Evolutionary conservation across 345 rosid genomes (phyloP), one percentile per base, ranked within the genome.

Genomic region (Conringia planisiliqua): DNA sequence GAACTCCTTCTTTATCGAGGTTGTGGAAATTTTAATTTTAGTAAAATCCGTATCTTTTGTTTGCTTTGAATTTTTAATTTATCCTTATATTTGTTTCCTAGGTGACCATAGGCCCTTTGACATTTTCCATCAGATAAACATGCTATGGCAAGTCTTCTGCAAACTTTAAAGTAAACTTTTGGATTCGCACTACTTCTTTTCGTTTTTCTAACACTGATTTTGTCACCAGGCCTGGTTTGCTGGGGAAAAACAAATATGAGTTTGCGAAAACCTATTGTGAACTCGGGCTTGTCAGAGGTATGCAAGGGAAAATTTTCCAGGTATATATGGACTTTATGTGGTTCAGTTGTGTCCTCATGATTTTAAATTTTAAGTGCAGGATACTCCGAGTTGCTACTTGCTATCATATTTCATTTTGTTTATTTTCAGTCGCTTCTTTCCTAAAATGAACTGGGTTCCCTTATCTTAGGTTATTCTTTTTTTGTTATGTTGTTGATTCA

Each of bases 1-100:
- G 98, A 80, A 94, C 98, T 48, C 98, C 98, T 76, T 94, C 98
- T 71, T 82, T 94, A 82, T 91, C 97, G 77, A 94, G 98, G 98
- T 94, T 90, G 84, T 89, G 62, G 68, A 47, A 54, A 35, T 62
- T 7, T 62, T 14, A 68, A 30, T 66, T 64, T 73, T 39, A 68
- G 50, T 60, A 60, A 61, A 42, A 66, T 43, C 39, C 24, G 63
- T 68, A 42, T 62, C 59, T 35, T 71, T 33, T 48, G 33, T 48
- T 48, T 55, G 38, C 52, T 58, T 74, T 26, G 67, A 75, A 12
- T 60, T 55, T 76, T 54, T 54, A 5, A 35, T 51, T 54, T 68
- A 48, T 54, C 55, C 58, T 24, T 39, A 18, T 22, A 59, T 16
- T 40, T 54, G 36, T 79, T 69, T 58, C 85, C 86, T 85, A 81